Conservation (phyloP, 345 rosid genomes). For the Draba incana region DNA sequence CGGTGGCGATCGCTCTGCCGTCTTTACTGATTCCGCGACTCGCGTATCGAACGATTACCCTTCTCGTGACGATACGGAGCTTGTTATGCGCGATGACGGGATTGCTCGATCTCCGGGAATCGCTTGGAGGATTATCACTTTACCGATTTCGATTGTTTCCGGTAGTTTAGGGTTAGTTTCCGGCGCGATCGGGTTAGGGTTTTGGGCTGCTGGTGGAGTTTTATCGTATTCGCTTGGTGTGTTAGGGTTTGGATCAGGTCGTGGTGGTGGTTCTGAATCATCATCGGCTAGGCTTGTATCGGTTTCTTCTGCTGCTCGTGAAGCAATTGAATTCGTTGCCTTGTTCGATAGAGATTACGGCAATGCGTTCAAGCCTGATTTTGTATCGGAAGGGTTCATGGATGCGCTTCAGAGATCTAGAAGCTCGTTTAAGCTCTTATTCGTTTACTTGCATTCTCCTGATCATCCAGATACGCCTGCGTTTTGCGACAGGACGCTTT, state of each 20-base stretch:
- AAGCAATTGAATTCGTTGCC: slow-evolving; percentile 75
- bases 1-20: slow-evolving; percentile 20
- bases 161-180: slow-evolving; percentile 86
- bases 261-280: slow-evolving; percentile 44
- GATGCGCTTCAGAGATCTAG: slow-evolving; percentile 93
- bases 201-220: slow-evolving; percentile 97
- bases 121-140: slow-evolving; percentile 79
- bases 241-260: slow-evolving; percentile 68
- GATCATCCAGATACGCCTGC: slow-evolving; percentile 87
- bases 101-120: slow-evolving; percentile 57
- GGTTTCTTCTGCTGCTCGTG: slow-evolving; percentile 66
- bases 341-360: slow-evolving; percentile 84
- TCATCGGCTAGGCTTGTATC: slow-evolving; percentile 59
- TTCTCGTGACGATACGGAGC: slow-evolving; percentile 23
- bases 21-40: slow-evolving; percentile 37
- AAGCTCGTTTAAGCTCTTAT: slow-evolving; percentile 67
- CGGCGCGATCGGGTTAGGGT: slow-evolving; percentile 86
- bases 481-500: slow-evolving; percentile 78
- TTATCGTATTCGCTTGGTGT: slow-evolving; percentile 80
- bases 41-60: slow-evolving; percentile 25
- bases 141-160: slow-evolving; percentile 82
- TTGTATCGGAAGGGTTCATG: slow-evolving; percentile 87
- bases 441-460: slow-evolving; percentile 95
- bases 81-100: slow-evolving; percentile 18
- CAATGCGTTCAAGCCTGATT: slow-evolving; percentile 54